These are phyloP conservation scores for Pichia sp. DNA, from an alignment of 1,139 yeast species.

Conservation along the genomic window DNA sequence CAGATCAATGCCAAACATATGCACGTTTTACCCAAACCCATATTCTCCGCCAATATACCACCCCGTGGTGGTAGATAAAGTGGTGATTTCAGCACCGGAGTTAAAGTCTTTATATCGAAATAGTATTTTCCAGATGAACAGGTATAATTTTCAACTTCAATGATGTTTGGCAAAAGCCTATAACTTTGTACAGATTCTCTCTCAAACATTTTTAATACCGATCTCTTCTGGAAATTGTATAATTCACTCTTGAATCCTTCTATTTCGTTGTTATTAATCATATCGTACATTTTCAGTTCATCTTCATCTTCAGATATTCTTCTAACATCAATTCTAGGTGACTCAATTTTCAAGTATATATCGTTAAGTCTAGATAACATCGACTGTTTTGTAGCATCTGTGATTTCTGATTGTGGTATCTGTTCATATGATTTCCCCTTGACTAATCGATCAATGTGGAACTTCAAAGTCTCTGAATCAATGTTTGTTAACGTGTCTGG, in stretches of 20 bases:
- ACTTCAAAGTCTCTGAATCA: slow-evolving; percentile 22
- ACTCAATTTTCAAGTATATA: slow-evolving; percentile 40
- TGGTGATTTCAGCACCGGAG: slow-evolving; percentile 38
- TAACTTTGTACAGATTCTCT: slow-evolving; percentile 42
- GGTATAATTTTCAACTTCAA: slow-evolving; percentile 26
- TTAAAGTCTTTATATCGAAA: slow-evolving; percentile 37
- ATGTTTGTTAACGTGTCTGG: neutral
- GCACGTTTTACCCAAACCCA: slow-evolving; percentile 74
- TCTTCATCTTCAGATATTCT: slow-evolving; percentile 19
- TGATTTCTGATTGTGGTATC: neutral
- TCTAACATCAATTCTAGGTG: slow-evolving; percentile 36
- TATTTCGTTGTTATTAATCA: slow-evolving; percentile 33
- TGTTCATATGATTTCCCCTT: slow-evolving; percentile 18
- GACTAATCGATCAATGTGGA: slow-evolving; percentile 39
- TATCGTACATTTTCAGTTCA: slow-evolving; percentile 18
- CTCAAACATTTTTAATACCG: slow-evolving; percentile 57
- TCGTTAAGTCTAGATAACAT: slow-evolving; percentile 31
- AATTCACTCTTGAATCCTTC: slow-evolving; percentile 50
- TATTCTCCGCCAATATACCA: slow-evolving; percentile 72
- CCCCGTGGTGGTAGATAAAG: slow-evolving; percentile 52
- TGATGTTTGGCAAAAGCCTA: slow-evolving; percentile 45
- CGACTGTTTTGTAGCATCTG: neutral
- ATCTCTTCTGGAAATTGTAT: slow-evolving; percentile 57
- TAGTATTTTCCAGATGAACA: slow-evolving; percentile 29
- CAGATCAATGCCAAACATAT: slow-evolving; percentile 64